Evolutionary conservation across 768 basidiomycete genomes (phyloP).

Genomic region (Phylloporus rhodoxanthus): DNA sequence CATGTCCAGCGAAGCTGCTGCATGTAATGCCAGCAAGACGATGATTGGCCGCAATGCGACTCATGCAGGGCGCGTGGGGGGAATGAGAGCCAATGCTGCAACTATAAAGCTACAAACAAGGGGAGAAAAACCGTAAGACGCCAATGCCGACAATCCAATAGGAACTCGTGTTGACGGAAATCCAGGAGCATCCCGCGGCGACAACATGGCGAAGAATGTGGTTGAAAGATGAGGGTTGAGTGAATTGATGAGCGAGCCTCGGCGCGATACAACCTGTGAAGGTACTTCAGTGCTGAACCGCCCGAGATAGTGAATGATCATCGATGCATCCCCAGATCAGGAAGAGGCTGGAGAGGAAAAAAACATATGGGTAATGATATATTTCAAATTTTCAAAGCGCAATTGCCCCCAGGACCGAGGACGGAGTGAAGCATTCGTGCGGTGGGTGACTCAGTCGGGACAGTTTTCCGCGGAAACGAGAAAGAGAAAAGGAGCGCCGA

Average conservation of each 20-base stretch:
- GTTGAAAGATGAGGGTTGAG: neutral
- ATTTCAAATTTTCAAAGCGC: too few species aligned
- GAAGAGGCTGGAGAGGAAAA: too few species aligned
- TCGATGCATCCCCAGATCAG: too few species aligned
- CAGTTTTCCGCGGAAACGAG: too few species aligned
- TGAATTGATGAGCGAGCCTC: neutral
- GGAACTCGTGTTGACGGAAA: conserved; percentile 12
- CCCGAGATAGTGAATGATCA: too few species aligned
- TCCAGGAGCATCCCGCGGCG: neutral
- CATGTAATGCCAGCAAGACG: conserved; percentile 38
- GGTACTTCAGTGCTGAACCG: too few species aligned
- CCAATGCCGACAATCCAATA: conserved; percentile 30
- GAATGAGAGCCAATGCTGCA: conserved; percentile 44
- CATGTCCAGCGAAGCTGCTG: conserved; percentile 20
- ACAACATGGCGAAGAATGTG: neutral
- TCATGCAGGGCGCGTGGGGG: conserved; percentile 39
- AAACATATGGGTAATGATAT: too few species aligned
- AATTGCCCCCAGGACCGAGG: too few species aligned
- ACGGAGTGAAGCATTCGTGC: too few species aligned
- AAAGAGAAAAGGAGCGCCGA: too few species aligned
- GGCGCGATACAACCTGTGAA: too few species aligned
- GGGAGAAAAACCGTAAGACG: conserved; percentile 37
- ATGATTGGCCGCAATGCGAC: conserved; percentile 44
- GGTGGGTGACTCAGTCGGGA: too few species aligned
- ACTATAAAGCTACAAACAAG: conserved; percentile 40